Evolutionary conservation across 257 asterid species (phyloP).

Genomic region (Solanum infundibuliforme): DNA sequence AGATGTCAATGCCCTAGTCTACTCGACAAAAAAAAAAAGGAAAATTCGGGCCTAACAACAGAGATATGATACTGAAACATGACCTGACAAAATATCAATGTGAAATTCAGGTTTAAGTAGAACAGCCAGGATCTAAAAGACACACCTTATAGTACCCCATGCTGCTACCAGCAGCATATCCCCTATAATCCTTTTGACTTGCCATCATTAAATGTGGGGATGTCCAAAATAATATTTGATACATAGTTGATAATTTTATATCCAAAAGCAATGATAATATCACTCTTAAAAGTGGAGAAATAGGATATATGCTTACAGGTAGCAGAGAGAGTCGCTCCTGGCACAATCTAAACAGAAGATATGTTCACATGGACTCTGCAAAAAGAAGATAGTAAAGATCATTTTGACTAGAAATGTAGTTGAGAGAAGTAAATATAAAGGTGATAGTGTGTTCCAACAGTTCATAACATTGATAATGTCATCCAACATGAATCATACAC

Average conservation of each 20-base stretch:
- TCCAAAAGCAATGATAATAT: neutral
- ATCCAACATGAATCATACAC: neutral
- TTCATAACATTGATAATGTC: neutral
- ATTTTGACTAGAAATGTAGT: neutral
- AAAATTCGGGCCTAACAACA: neutral
- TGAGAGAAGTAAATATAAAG: neutral
- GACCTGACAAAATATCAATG: neutral
- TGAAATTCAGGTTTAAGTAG: neutral
- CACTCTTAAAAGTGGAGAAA: neutral
- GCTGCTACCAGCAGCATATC: neutral
- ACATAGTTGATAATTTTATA: neutral
- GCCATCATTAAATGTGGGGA: neutral
- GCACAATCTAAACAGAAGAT: conserved; percentile 95
- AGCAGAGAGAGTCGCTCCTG: conserved; percentile 86
- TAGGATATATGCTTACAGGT: conserved; percentile 55
- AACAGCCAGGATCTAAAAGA: neutral
- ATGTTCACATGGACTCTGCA: conserved; percentile 98
- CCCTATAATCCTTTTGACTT: neutral
- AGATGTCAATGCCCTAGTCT: neutral
- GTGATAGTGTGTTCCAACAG: neutral
- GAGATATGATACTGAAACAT: neutral
- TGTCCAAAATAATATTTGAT: neutral
- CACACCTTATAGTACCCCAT: neutral
- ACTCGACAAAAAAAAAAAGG: neutral
- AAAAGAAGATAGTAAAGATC: conserved; percentile 6